phyloP scores from a whole-genome alignment of 345 rosid species.

The Linum trigynum region DNA sequence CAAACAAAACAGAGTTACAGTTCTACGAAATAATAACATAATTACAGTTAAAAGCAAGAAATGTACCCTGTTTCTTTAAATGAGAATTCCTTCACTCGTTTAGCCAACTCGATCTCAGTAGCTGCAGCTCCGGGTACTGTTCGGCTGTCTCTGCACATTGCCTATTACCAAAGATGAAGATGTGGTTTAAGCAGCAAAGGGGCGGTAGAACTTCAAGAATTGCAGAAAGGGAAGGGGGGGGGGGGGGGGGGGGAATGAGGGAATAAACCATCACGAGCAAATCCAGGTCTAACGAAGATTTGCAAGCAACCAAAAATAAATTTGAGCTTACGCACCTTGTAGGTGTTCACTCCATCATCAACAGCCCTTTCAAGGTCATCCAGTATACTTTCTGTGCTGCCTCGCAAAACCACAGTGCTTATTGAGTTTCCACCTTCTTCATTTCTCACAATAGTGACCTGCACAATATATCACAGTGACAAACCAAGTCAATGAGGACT shows the following conservation, averaged over 20 bases:
- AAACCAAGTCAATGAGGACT: background rate
- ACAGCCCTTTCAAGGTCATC: conserved; percentile 99
- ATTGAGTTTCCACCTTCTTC: conserved; percentile 92
- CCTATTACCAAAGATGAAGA: conserved; percentile 34
- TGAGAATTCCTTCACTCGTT: conserved; percentile 84
- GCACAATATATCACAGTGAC: background rate
- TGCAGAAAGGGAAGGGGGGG: background rate
- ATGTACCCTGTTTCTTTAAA: conserved; percentile 84
- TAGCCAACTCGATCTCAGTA: conserved; percentile 90
- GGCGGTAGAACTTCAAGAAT: background rate
- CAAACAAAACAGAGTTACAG: background rate
- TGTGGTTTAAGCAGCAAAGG: background rate
- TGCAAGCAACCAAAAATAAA: background rate
- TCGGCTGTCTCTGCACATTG: conserved; percentile 98
- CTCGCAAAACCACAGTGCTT: conserved; percentile 81
- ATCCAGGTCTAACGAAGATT: background rate
- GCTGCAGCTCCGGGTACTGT: conserved; percentile 92
- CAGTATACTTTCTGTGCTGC: conserved; percentile 89
- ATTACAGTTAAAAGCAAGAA: background rate
- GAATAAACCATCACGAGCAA: background rate
- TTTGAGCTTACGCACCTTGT: conserved; percentile 51
- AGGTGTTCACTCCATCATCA: conserved; percentile 99
- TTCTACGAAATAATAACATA: background rate
- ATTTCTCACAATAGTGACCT: conserved; percentile 81
- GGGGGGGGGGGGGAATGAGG: no score